These are phyloP conservation scores for Tubosaeta brunneosetosa DNA, from an alignment of 768 basidiomycete genomes.

Conservation along the genomic window DNA sequence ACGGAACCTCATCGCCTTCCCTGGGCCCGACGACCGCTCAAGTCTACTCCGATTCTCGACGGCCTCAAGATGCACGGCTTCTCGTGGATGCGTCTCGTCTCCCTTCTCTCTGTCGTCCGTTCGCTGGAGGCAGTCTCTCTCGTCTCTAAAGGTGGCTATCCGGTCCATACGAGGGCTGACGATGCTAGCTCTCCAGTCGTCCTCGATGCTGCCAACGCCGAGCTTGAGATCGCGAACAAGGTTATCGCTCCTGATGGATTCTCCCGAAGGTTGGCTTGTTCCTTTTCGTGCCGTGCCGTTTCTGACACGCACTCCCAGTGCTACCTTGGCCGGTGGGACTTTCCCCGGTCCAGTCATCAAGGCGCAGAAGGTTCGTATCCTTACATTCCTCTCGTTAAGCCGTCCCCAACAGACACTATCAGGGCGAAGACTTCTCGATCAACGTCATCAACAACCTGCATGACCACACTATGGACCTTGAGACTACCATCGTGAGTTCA, in stretches of 20 bases:
- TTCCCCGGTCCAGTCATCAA: constrained; percentile 48
- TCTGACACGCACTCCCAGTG: constrained; percentile 19
- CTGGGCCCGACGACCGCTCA: constrained; percentile 15
- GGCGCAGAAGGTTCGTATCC: constrained; percentile 34
- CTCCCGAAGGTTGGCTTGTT: constrained; percentile 30
- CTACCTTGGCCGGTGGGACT: constrained; percentile 42
- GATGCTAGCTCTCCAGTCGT: constrained; percentile 4
- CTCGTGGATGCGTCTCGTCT: constrained; percentile 8
- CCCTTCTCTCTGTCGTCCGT: constrained; percentile 12
- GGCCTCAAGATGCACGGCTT: constrained; percentile 20
- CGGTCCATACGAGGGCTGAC: not conserved
- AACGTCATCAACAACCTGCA: constrained; percentile 34
- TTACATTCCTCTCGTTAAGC: not conserved
- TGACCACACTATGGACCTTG: constrained; percentile 31
- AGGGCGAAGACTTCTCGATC: constrained; percentile 33
- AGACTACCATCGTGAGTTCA: constrained; percentile 34
- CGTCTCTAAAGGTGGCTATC: constrained; percentile 6
- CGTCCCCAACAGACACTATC: constrained; percentile 5
- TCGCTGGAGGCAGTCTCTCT: constrained; percentile 17
- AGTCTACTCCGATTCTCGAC: constrained; percentile 6
- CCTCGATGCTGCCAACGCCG: constrained; percentile 24
- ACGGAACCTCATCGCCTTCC: not conserved
- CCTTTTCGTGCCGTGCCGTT: not conserved
- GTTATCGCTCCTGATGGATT: constrained; percentile 50
- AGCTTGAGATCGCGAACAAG: constrained; percentile 39